Evolutionary conservation across 2,329 filamentous ascomycete species (phyloP).

Genomic region (Alternaria triticimaculans): DNA sequence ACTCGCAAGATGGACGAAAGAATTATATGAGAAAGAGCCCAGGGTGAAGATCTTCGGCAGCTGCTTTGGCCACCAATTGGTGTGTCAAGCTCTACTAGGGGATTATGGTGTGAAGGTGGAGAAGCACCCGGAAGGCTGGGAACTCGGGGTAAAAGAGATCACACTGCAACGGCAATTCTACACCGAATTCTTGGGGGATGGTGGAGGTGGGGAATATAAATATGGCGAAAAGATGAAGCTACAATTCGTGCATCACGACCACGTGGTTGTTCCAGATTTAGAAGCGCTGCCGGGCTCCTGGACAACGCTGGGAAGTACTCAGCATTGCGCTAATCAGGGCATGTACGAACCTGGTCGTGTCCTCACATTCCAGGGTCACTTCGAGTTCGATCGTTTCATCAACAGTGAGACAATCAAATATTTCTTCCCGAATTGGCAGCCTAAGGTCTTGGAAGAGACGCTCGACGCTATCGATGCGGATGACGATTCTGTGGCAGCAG

Average conservation of each 20-base stretch:
- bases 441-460: conserved; percentile 22
- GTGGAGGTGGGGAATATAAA: background rate
- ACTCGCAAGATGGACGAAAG: conserved; percentile 39
- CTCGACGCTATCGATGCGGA: conserved; percentile 30
- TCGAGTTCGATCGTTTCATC: conserved; percentile 54
- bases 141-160: conserved; percentile 36
- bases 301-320: conserved; percentile 30
- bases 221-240: conserved; percentile 27
- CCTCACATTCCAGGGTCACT: conserved; percentile 54
- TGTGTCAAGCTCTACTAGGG: conserved; percentile 49
- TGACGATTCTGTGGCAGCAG: conserved; percentile 39
- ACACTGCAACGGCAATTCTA: conserved; percentile 23
- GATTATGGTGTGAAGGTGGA: conserved; percentile 35
- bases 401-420: conserved; percentile 49
- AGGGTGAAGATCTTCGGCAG: conserved; percentile 52
- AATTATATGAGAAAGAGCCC: conserved; percentile 38
- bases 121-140: conserved; percentile 34
- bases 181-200: background rate
- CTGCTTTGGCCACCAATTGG: conserved; percentile 55
- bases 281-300: conserved; percentile 25
- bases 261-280: conserved; percentile 29
- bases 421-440: conserved; percentile 41
- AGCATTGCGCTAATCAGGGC: conserved; percentile 50
- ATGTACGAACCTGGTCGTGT: conserved; percentile 49
- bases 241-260: conserved; percentile 51